phyloP scores from a whole-genome alignment of 177 flowering plant species.

The Vitis hybrid region DNA sequence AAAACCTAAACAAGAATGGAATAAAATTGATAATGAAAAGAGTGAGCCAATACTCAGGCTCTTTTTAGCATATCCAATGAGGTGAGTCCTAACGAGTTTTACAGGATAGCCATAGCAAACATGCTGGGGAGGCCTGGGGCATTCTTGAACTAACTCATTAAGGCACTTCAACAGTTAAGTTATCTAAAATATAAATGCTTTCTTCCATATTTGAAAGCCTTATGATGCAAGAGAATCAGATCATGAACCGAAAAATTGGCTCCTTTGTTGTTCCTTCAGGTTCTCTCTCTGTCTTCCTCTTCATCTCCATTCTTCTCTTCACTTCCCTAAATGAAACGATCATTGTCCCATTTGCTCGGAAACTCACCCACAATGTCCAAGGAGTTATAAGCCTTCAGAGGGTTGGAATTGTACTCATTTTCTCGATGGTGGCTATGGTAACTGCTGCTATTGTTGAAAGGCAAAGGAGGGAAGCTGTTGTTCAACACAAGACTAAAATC shows the following conservation, averaged over 20 bases:
- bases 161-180: no score
- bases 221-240: no score
- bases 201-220: no score
- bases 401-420: constrained; percentile 68
- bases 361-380: constrained; percentile 49
- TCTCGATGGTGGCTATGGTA: constrained; percentile 67
- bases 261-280: constrained; percentile 72
- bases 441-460: constrained; percentile 66
- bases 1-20: no score
- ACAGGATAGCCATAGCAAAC: no score
- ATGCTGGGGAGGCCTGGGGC: no score
- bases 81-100: no score
- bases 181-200: no score
- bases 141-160: no score
- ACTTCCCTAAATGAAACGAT: constrained; percentile 80
- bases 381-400: constrained; percentile 89
- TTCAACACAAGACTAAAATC: constrained; percentile 23
- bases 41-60: no score
- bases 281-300: constrained; percentile 72
- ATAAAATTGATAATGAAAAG: no score
- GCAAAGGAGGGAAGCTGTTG: constrained; percentile 37
- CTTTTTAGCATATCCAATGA: no score
- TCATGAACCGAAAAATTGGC: constrained; percentile 37
- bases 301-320: constrained; percentile 72
- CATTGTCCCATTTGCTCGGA: constrained; percentile 68